Base-by-base conservation (phyloP, 805 yeast species). In the Myxozyma geophila region DNA sequence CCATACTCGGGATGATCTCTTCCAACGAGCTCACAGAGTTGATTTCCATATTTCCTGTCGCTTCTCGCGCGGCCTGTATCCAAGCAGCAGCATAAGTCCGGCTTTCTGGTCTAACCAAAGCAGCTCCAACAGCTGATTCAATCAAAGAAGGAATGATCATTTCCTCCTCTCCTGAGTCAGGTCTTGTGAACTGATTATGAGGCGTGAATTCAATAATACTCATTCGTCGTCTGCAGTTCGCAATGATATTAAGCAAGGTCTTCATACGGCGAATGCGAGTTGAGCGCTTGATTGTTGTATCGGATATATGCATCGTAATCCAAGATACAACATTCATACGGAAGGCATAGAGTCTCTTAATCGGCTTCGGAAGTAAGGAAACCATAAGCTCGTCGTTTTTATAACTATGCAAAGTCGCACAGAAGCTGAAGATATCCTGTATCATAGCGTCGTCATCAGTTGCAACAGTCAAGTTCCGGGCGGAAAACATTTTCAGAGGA, bases 21-120 rank as follows among this genome's bases (percentile, higher is more conserved):
- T 67, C 63, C 49, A 61, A 41, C n/a, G 59, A 51, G 15, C 35
- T 49, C 66, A 61, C 73, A 73, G 40, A 74, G 74, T 17, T 43
- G 10, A 54, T 51, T 7, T 64, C 63, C 23, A 39, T 50, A 17
- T 37, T 65, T 4, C 54, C 54, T 1, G 57, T 53, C 5, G 75
- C 67, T n/a, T 72, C 76, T 7, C 74, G 70, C 17, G 87, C 80
- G 0, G 92, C 87, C 62, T 80, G 77, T 2, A 83, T 75, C 98
- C 98, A 93, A 8, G 86, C 78, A 52, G 80, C 79, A 8, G 88
- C 83, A 72, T 83, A 90, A 17, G 80, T 74, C 63, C 98, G 81
- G 39, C 93, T 85, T 71, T 89, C 95, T 0, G 97, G 97, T 0
- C 93, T 81, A 39, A 90, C 78, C 17, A 92, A 82, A 1, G 92